phyloP scores from a whole-genome alignment of 1,284 basidiomycete genomes.

The Cutaneotrichosporon cavernicola region DNA sequence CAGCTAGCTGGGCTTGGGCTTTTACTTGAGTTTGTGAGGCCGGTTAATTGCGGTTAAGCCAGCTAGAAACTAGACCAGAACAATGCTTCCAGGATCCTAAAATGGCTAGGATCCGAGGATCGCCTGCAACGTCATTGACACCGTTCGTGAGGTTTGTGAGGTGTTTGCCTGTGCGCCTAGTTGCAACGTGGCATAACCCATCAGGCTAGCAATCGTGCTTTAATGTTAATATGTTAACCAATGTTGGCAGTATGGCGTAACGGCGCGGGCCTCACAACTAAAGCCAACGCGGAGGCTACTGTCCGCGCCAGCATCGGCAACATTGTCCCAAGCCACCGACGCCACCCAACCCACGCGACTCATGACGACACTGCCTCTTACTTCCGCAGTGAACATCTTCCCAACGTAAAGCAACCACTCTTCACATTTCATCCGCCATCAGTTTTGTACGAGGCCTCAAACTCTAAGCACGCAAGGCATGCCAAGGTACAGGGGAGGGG shows the following conservation, averaged over 20 bases:
- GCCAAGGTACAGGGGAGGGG: background rate
- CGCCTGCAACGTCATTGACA: too few species aligned
- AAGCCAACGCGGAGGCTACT: too few species aligned
- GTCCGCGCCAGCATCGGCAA: background rate
- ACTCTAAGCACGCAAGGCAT: slow-evolving; percentile 13
- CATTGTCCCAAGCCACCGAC: background rate
- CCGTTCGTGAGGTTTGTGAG: too few species aligned
- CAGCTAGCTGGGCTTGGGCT: too few species aligned
- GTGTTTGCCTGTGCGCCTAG: too few species aligned
- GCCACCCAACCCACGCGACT: background rate
- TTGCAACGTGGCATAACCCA: background rate
- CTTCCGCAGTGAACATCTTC: background rate
- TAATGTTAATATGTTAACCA: too few species aligned
- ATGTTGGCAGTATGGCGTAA: too few species aligned
- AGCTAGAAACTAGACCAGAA: background rate
- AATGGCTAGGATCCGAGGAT: too few species aligned
- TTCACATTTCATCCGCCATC: slow-evolving; percentile 15
- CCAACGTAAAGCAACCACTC: background rate
- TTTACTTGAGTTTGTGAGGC: too few species aligned
- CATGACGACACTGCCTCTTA: background rate
- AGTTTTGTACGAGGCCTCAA: slow-evolving; percentile 8
- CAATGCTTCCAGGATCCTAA: background rate
- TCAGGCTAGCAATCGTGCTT: too few species aligned
- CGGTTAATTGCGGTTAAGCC: too few species aligned
- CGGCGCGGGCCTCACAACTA: too few species aligned